Conservation (phyloP, 2,329 filamentous ascomycete species). For the Penicillium freii region DNA sequence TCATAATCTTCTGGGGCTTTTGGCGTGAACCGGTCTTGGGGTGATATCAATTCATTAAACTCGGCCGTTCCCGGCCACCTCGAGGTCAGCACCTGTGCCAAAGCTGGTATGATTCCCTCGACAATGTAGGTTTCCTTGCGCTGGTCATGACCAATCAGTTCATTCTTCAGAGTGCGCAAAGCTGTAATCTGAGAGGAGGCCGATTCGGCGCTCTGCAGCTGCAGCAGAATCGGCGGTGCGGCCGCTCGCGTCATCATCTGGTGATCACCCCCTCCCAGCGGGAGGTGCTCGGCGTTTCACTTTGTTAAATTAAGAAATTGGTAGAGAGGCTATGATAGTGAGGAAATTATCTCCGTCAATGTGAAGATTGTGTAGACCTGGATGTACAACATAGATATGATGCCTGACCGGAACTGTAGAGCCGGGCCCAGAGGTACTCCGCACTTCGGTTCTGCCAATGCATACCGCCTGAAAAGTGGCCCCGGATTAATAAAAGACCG, state of each 20-base stretch:
- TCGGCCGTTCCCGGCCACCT: constrained; percentile 40
- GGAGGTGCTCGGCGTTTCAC: constrained; percentile 13
- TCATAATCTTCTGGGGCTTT: constrained; percentile 62
- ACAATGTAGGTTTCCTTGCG: constrained; percentile 78
- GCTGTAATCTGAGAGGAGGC: constrained; percentile 49
- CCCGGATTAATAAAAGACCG: background rate
- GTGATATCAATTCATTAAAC: constrained; percentile 27
- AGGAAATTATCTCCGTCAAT: background rate
- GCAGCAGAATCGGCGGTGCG: constrained; percentile 55
- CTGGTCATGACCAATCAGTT: constrained; percentile 81
- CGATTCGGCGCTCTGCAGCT: constrained; percentile 55
- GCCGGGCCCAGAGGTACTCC: constrained; percentile 3
- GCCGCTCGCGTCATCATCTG: constrained; percentile 56
- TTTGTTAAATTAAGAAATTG: background rate
- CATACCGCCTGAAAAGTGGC: background rate
- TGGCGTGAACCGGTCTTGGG: constrained; percentile 31
- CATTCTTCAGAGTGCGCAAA: constrained; percentile 78
- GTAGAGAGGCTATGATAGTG: background rate
- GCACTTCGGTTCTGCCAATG: background rate
- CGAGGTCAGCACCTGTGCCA: constrained; percentile 50
- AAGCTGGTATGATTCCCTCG: constrained; percentile 60
- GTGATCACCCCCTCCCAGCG: constrained; percentile 32
- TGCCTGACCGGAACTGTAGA: constrained; percentile 3
- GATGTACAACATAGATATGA: background rate
- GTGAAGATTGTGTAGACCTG: background rate